These are phyloP conservation scores for Lichtheimia hyalospora DNA, from an alignment of 371 early-diverging fungal species.

Conservation along the genomic window DNA sequence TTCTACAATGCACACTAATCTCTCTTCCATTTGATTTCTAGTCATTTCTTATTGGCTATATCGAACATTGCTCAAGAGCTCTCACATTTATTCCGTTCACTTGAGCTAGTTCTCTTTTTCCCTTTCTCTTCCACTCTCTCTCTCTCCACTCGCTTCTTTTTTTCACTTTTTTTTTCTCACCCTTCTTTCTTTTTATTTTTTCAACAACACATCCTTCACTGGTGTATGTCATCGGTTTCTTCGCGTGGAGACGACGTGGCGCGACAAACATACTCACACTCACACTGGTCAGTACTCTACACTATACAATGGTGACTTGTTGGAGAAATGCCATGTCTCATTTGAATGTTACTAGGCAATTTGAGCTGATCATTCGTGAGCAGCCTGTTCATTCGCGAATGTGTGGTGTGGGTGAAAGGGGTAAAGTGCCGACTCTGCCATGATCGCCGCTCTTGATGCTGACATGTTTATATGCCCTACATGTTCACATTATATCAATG, in stretches of 20 bases:
- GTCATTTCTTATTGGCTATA: no score
- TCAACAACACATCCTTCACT: neutral
- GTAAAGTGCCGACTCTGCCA: conserved; percentile 12
- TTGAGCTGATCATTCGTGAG: conserved; percentile 40
- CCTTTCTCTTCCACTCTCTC: no score
- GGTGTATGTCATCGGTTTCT: neutral
- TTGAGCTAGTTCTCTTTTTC: no score
- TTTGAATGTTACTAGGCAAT: conserved; percentile 17
- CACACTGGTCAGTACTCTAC: neutral
- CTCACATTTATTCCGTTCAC: no score
- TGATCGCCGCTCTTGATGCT: no score
- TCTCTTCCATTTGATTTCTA: no score
- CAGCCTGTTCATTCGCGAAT: conserved; percentile 53
- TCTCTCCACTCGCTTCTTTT: neutral
- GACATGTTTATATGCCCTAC: neutral
- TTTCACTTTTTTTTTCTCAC: neutral
- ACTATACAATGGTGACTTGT: neutral
- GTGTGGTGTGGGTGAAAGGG: conserved; percentile 54
- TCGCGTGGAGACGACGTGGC: neutral
- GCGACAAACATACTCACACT: neutral
- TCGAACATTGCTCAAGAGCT: no score
- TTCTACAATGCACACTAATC: no score
- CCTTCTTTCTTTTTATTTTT: neutral
- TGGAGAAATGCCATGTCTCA: no score
- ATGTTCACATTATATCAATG: no score